These are phyloP conservation scores for Neoascochyta sp. DNA, from an alignment of 2,329 filamentous ascomycete species.

Conservation along the genomic window DNA sequence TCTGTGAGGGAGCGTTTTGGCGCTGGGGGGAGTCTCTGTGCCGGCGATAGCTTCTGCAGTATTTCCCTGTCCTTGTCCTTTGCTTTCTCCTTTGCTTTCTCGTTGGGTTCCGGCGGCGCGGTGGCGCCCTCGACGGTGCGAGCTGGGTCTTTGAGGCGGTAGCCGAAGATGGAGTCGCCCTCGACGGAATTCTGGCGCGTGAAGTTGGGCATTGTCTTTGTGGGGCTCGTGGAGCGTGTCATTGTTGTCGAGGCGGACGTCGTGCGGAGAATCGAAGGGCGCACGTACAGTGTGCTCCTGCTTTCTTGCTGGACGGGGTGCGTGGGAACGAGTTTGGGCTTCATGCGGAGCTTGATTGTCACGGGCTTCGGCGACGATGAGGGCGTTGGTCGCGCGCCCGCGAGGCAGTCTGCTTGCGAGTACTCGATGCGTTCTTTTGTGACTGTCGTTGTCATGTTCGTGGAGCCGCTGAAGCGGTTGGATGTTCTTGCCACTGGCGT, in stretches of 20 bases:
- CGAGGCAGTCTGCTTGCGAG: slow-evolving; percentile 9
- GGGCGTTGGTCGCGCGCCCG: slow-evolving; percentile 7
- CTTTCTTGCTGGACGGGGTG: slow-evolving; percentile 2
- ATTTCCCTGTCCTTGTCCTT: too few relatives aligned
- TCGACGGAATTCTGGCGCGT: slow-evolving; percentile 18
- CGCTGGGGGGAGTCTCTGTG: slow-evolving; percentile 3
- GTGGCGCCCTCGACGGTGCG: slow-evolving; percentile 11
- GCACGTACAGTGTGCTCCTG: not conserved
- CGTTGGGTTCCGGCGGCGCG: slow-evolving; percentile 2
- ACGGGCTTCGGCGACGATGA: slow-evolving; percentile 8
- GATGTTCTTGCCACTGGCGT: slow-evolving; percentile 13
- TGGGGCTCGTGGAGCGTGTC: slow-evolving; percentile 20
- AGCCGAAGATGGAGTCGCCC: slow-evolving; percentile 22
- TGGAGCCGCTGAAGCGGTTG: slow-evolving; percentile 2
- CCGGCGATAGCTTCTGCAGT: not conserved
- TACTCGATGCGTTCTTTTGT: slow-evolving; percentile 3
- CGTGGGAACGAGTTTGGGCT: slow-evolving; percentile 14
- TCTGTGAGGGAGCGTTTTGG: slow-evolving; percentile 12
- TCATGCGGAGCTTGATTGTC: slow-evolving; percentile 22
- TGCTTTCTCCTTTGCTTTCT: slow-evolving; percentile 10
- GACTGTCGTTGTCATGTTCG: slow-evolving; percentile 3
- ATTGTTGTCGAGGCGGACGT: slow-evolving; percentile 4
- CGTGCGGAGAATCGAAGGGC: too few relatives aligned
- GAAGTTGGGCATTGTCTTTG: slow-evolving; percentile 20
- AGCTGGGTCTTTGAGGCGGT: slow-evolving; percentile 11